Base-by-base conservation (phyloP, 257 asterid species). In the Primulina tabacum region DNA sequence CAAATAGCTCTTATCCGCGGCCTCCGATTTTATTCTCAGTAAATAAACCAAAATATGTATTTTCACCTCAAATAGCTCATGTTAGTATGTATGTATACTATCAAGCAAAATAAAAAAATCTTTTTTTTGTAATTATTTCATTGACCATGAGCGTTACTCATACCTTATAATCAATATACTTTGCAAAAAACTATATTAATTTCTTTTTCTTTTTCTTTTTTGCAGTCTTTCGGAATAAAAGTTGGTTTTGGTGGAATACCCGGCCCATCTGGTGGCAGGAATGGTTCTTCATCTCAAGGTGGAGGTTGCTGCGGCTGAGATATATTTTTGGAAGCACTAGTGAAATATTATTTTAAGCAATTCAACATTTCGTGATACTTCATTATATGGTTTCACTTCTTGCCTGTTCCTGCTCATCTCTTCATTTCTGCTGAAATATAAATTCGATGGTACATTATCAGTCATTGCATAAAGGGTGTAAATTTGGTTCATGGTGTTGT, bases 241-340 rank as follows among this genome's bases (percentile, higher is more conserved):
- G 90, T 94, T 20, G 99, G 99, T 33, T 85, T 88, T 24, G 94
- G 92, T 61, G 93, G 95, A 55, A 81, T 85, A 59, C 91, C 88
- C 0, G 96, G 97, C 67, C 82, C 95, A 11, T 84, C 97, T 34
- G 91, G 93, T 33, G 89, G 93, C 35, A 82, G 96, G 73, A 94
- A 79, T 66, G 95, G 92, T 65, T 71, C 85, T 67, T 82, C 80
- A 65, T 73, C 96, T 71, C 99, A 88, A 76, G 88, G 81, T 55
- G 97, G 97, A 66, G 96, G 95, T 66, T 91, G 99, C 83, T 94
- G 97, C 86, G 70, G 93, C 76, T 94, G 81, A 89, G 65, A 62
- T 63, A 66, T 60, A 21, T 37, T 35, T 43, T 35, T 43, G 38
- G 33, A 58, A 72, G 56, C 76, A 47, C 58, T 69, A 53, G 17